Evolutionary conservation across 495 filamentous ascomycete genomes (phyloP).

Genomic region (Hapsidospora chrysogenum): DNA sequence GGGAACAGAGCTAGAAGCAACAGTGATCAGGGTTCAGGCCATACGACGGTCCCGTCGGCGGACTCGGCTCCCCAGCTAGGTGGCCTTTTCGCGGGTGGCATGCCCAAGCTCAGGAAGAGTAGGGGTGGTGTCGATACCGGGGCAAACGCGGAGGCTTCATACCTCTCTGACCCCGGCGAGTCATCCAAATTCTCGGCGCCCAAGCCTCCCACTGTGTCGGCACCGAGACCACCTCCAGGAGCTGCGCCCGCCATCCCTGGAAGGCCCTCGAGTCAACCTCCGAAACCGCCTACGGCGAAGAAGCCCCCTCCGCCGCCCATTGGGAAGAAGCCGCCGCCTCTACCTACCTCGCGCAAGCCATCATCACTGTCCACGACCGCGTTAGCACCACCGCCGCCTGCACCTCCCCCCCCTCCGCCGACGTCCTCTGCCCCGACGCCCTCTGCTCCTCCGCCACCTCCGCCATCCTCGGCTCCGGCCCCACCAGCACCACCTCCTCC

Average conservation of each 20-base stretch:
- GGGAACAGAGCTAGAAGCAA: constrained; percentile 61
- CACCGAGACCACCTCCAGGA: constrained; percentile 43
- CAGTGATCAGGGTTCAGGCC: constrained; percentile 36
- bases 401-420: constrained; percentile 20
- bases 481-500: constrained; percentile 32
- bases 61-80: constrained; percentile 64
- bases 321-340: constrained; percentile 53
- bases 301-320: constrained; percentile 32
- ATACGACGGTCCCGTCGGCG: constrained; percentile 18
- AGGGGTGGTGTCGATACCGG: constrained; percentile 80
- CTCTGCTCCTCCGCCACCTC: constrained; percentile 31
- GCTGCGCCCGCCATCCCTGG: constrained; percentile 45
- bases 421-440: constrained; percentile 20
- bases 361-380: constrained; percentile 25
- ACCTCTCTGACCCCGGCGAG: constrained; percentile 60
- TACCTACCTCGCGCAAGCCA: constrained; percentile 51
- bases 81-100: constrained; percentile 84
- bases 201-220: constrained; percentile 39
- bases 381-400: constrained; percentile 14
- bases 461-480: constrained; percentile 33
- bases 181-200: constrained; percentile 36
- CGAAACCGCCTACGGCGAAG: constrained; percentile 1
- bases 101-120: constrained; percentile 83
- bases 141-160: constrained; percentile 58
- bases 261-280: constrained; percentile 7